A percentile compares a stretch with the other conserved stretches of the same genome.
Conservation (phyloP, 2,329 filamentous ascomycete species). For the Conoideocrella luteorostrata region DNA sequence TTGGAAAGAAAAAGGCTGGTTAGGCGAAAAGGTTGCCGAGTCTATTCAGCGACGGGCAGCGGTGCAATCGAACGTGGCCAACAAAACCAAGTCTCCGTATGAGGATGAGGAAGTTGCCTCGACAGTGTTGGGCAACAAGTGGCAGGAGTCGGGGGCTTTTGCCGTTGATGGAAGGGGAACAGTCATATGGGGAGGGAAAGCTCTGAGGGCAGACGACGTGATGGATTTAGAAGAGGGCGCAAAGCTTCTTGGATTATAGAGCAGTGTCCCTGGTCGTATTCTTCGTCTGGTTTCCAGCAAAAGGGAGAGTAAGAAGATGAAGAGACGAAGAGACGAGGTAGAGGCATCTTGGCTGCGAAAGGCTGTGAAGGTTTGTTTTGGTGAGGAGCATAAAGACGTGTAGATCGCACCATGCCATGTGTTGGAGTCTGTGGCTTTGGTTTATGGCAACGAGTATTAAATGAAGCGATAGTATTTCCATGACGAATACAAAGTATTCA, state of each 20-base stretch:
- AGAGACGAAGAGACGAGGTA: too few relatives aligned
- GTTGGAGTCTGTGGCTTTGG: too few relatives aligned
- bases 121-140: constrained; percentile 48
- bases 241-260: constrained; percentile 23
- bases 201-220: constrained; percentile 40
- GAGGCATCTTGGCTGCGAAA: too few relatives aligned
- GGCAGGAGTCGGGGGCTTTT: constrained; percentile 48
- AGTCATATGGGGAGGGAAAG: constrained; percentile 45
- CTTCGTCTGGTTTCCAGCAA: not conserved
- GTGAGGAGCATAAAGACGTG: too few relatives aligned
- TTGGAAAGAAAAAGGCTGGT: constrained; percentile 50
- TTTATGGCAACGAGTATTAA: too few relatives aligned
- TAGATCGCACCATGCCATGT: too few relatives aligned
- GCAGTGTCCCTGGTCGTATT: not conserved
- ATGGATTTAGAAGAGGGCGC: constrained; percentile 47
- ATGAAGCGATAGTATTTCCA: too few relatives aligned
- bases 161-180: constrained; percentile 43
- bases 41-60: constrained; percentile 33
- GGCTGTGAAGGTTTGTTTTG: too few relatives aligned
- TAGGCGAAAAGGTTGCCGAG: constrained; percentile 43
- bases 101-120: constrained; percentile 29
- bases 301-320: too few relatives aligned
- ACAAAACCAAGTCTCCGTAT: constrained; percentile 32
- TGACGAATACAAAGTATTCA: too few relatives aligned
- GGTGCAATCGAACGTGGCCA: constrained; percentile 30